Evolutionary conservation across 805 yeast genomes (phyloP).

Genomic region (Henningerozyma blattae): DNA sequence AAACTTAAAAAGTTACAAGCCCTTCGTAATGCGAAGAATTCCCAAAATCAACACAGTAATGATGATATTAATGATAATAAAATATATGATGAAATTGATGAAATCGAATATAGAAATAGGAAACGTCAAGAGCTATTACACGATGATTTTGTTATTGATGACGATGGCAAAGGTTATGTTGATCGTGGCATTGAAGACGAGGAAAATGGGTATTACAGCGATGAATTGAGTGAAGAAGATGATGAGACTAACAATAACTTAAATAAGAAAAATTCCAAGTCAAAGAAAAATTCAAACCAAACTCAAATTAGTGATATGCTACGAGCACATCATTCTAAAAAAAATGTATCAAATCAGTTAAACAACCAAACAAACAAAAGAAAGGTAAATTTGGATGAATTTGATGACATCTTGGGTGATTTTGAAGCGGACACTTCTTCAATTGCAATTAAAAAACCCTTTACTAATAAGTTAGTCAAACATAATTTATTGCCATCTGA

Average conservation of each 20-base stretch:
- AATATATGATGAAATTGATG: slow-evolving; percentile 81
- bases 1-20: slow-evolving; percentile 32
- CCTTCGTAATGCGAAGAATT: slow-evolving; percentile 46
- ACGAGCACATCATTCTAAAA: slow-evolving; percentile 37
- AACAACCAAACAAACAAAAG: slow-evolving; percentile 27
- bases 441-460: slow-evolving; percentile 2
- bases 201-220: slow-evolving; percentile 36
- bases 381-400: slow-evolving; percentile 36
- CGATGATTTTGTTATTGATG: slow-evolving; percentile 92
- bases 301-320: slow-evolving; percentile 33
- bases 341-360: slow-evolving; percentile 18
- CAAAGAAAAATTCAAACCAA: slow-evolving; percentile 5
- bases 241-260: slow-evolving; percentile 10
- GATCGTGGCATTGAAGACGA: slow-evolving; percentile 83
- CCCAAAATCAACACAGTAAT: slow-evolving; percentile 9
- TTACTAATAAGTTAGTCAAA: not conserved
- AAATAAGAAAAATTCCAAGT: slow-evolving; percentile 10
- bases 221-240: slow-evolving; percentile 40
- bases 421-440: slow-evolving; percentile 13
- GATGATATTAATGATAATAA: slow-evolving; percentile 35
- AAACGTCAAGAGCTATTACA: slow-evolving; percentile 71
- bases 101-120: slow-evolving; percentile 59
- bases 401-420: slow-evolving; percentile 62
- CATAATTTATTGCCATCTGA: slow-evolving; percentile 5
- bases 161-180: slow-evolving; percentile 85